Percentiles rank a stretch among this genome's conserved stretches.
These are phyloP conservation scores for Inosperma sp. DNA, from an alignment of 768 basidiomycete species.

Conservation along the genomic window DNA sequence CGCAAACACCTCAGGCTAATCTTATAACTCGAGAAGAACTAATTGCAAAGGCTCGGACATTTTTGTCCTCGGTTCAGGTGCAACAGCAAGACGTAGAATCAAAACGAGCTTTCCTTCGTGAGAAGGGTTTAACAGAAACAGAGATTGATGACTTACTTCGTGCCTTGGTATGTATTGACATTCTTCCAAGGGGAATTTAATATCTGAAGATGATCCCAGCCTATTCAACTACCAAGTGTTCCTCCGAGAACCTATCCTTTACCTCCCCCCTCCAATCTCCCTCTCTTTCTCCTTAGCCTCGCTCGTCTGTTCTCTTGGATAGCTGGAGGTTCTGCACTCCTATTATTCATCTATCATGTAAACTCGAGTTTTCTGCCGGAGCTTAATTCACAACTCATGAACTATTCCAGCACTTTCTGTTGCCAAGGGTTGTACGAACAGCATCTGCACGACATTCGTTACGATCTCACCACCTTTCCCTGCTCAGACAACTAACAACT, in stretches of 20 bases:
- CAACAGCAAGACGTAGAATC: conserved; percentile 48
- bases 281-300: conserved; percentile 58
- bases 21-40: conserved; percentile 37
- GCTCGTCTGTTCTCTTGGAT: conserved; percentile 63
- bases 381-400: conserved; percentile 9
- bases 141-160: conserved; percentile 60
- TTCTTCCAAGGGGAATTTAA: too few species aligned
- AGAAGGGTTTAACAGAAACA: conserved; percentile 60
- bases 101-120: conserved; percentile 60
- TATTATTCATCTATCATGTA: conserved; percentile 66
- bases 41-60: conserved; percentile 53
- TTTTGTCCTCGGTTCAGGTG: conserved; percentile 64
- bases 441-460: conserved; percentile 59
- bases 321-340: conserved; percentile 53
- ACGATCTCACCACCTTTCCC: conserved; percentile 52
- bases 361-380: conserved; percentile 21
- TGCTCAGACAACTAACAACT: conserved; percentile 50
- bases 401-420: conserved; percentile 52
- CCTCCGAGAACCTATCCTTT: conserved; percentile 74
- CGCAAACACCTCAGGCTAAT: not conserved
- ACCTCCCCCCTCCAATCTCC: conserved; percentile 63
- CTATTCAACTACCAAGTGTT: conserved; percentile 42
- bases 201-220: conserved; percentile 19
- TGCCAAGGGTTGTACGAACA: conserved; percentile 60
- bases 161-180: conserved; percentile 25